Evolutionary conservation across 352 stramenopile genomes (phyloP).

Genomic region (Pseudoperonospora humuli): DNA sequence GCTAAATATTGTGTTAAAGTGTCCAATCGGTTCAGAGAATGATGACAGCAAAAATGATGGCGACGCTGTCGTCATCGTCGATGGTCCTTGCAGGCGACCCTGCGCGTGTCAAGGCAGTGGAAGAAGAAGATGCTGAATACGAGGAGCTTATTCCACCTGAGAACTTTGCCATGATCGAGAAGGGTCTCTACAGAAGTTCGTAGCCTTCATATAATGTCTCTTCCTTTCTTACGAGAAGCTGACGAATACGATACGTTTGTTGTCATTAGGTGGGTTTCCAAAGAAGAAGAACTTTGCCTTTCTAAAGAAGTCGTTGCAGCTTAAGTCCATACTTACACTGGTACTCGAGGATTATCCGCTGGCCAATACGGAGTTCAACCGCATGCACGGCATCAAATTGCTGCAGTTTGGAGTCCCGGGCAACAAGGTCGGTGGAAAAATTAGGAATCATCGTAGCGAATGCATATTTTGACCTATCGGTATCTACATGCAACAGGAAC

Average conservation of each 20-base stretch:
- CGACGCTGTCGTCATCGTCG: slow-evolving; percentile 13
- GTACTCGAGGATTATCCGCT: slow-evolving; percentile 84
- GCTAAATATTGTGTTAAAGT: not conserved
- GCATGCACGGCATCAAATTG: slow-evolving; percentile 67
- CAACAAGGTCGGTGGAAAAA: slow-evolving; percentile 47
- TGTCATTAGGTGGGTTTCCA: slow-evolving; percentile 59
- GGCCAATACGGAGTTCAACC: slow-evolving; percentile 76
- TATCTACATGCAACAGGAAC: slow-evolving; percentile 47
- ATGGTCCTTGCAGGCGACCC: slow-evolving; percentile 14
- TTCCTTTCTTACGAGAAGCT: not conserved
- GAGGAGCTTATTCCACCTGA: slow-evolving; percentile 81
- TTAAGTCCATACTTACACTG: slow-evolving; percentile 79
- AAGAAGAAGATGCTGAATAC: slow-evolving; percentile 66
- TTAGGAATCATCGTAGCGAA: not conserved
- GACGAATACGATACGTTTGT: not conserved
- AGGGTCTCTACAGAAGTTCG: slow-evolving; percentile 76
- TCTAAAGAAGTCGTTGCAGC: slow-evolving; percentile 59
- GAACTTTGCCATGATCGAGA: slow-evolving; percentile 87
- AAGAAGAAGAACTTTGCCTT: slow-evolving; percentile 89
- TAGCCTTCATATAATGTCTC: not conserved
- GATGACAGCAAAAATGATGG: too few relatives aligned
- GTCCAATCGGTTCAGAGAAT: not conserved
- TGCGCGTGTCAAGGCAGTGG: slow-evolving; percentile 29
- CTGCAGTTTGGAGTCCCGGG: slow-evolving; percentile 79
- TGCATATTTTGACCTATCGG: not conserved